These are phyloP conservation scores for Boletus semigastroideus DNA, from an alignment of 1,284 basidiomycete genomes.

Conservation along the genomic window DNA sequence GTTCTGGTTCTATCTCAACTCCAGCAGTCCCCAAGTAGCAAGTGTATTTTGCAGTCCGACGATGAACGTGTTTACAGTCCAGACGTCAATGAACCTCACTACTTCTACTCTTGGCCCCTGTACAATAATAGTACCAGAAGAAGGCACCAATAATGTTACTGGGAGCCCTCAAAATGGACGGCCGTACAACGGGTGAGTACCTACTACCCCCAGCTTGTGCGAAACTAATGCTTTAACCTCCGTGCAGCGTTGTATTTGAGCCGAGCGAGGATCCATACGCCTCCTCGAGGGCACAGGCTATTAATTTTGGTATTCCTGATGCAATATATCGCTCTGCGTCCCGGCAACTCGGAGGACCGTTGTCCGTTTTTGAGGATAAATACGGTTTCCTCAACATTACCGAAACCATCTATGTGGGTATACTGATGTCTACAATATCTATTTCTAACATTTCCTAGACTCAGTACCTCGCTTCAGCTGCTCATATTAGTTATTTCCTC, in stretches of 20 bases:
- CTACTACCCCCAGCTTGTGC: neutral
- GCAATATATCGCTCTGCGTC: slow-evolving; percentile 53
- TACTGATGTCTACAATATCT: neutral
- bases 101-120: slow-evolving; percentile 43
- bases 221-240: neutral
- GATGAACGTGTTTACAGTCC: slow-evolving; percentile 44
- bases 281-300: slow-evolving; percentile 47
- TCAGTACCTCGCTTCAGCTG: slow-evolving; percentile 53
- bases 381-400: slow-evolving; percentile 55
- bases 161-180: slow-evolving; percentile 41
- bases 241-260: slow-evolving; percentile 47
- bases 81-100: slow-evolving; percentile 44
- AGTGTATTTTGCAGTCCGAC: slow-evolving; percentile 57
- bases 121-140: slow-evolving; percentile 27
- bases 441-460: slow-evolving; percentile 37
- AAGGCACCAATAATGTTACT: slow-evolving; percentile 50
- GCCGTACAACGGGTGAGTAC: slow-evolving; percentile 54
- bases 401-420: slow-evolving; percentile 48
- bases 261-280: slow-evolving; percentile 42
- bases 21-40: slow-evolving; percentile 38
- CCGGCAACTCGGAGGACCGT: slow-evolving; percentile 37
- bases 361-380: slow-evolving; percentile 45
- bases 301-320: slow-evolving; percentile 48
- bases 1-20: slow-evolving; percentile 57
- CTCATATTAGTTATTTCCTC: slow-evolving; percentile 57